Evolutionary conservation across 106 monocot genomes (phyloP), one percentile per base, ranked within the genome.

Genomic region (Iris macrosiphon): DNA sequence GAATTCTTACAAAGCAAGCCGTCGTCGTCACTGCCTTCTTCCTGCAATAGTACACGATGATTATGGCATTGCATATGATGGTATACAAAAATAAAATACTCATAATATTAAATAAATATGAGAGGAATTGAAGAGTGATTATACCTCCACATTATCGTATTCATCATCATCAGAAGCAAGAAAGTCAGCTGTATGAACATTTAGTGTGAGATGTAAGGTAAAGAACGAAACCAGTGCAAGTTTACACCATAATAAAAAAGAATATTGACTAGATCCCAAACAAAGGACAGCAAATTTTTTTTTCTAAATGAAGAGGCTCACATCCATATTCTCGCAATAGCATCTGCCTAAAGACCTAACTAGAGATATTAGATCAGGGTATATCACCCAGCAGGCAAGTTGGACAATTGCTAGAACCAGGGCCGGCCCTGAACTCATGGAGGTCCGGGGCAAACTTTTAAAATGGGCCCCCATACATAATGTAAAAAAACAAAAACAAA

Each of bases 1-100:
- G 18, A 6, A 59, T 26, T 33, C 85, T 76, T 79, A 92, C 91
- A 92, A 16, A 92, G 82, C 43, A 92, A 47, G 15, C 91, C 90
- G n/a, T n/a, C 88, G 57, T 80, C 89, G 28, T 68, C 70, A 68
- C 80, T 84, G 14, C 72, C 75, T 52, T 69, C 72, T 50, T 82
- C 84, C 32, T 60, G 85, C 75, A 57, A 25, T 67, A 52, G 45
- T 31, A n/a, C 15, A 40, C 26, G 22, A 37, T 22, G 26, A 29
- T 16, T n/a, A 57, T 31, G 38, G 40, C 7, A 52, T 39, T 15
- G 15, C 16, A n/a, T n/a, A n/a, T n/a, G n/a, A n/a, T n/a, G n/a
- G n/a, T n/a, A 53, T n/a, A n/a, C 18, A 31, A 49, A n/a, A 17
- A 21, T 50, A 34, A 15, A 14, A 52, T 22, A 24, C n/a, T n/a